Evolutionary conservation across 2,329 filamentous ascomycete genomes (phyloP).

Genomic region (Fusarium virguliforme): DNA sequence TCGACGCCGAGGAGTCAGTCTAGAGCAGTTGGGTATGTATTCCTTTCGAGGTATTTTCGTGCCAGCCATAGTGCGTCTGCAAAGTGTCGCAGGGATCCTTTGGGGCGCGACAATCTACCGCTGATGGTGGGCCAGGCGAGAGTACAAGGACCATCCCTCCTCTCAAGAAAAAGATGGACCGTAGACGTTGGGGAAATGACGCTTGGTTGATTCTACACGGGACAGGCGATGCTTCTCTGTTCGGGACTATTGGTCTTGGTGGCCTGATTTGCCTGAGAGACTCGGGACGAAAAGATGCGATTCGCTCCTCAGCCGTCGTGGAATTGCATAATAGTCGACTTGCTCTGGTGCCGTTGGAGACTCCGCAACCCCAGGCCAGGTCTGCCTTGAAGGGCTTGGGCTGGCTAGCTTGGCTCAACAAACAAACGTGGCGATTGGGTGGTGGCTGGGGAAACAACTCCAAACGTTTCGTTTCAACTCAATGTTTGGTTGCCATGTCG

Average conservation of each 20-base stretch:
- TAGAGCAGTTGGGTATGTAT: conserved; percentile 3
- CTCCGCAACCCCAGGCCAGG: conserved; percentile 31
- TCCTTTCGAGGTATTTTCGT: conserved; percentile 43
- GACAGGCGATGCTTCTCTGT: conserved; percentile 32
- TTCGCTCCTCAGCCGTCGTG: conserved; percentile 32
- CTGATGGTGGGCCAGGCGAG: conserved; percentile 38
- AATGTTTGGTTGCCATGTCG: conserved; percentile 41
- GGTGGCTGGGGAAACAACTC: conserved; percentile 38
- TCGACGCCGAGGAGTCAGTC: conserved; percentile 18
- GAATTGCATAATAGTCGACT: conserved; percentile 37
- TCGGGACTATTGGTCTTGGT: conserved; percentile 40
- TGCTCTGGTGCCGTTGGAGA: conserved; percentile 23
- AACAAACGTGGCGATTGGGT: conserved; percentile 41
- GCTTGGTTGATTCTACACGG: conserved; percentile 39
- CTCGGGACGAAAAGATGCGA: conserved; percentile 25
- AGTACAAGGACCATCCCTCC: conserved; percentile 48
- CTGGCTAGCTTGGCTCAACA: conserved; percentile 39
- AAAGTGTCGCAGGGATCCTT: conserved; percentile 37
- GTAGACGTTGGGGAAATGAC: conserved; percentile 49
- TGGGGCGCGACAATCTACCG: conserved; percentile 43
- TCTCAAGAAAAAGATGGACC: conserved; percentile 16
- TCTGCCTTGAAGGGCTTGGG: conserved; percentile 34
- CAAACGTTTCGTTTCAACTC: conserved; percentile 50
- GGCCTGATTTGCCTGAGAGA: conserved; percentile 43
- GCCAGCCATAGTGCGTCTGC: conserved; percentile 34